These are phyloP conservation scores for Ilyonectria mors-panacis DNA, from an alignment of 2,329 filamentous ascomycete genomes.

Conservation along the genomic window DNA sequence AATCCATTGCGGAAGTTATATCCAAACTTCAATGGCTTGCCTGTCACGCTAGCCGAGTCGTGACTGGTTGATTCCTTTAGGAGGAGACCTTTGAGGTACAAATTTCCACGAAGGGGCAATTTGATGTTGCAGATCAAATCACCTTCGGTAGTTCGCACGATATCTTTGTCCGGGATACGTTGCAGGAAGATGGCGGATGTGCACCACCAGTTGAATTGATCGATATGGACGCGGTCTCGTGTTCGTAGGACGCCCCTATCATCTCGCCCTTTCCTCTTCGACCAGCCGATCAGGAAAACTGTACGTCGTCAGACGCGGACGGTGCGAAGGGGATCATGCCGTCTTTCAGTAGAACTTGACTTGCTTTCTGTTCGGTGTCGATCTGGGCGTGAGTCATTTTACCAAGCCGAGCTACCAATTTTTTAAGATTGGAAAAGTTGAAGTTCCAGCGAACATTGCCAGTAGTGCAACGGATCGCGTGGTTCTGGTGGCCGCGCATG, in stretches of 20 bases:
- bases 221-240: constrained; percentile 7
- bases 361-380: background rate
- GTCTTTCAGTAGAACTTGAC: too few species aligned
- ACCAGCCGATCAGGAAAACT: constrained; percentile 30
- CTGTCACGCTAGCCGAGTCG: constrained; percentile 23
- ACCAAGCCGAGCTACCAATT: constrained; percentile 36
- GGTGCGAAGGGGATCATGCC: constrained; percentile 13
- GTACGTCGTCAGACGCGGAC: constrained; percentile 8
- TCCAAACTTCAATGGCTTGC: constrained; percentile 27
- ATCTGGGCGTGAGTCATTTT: constrained; percentile 17
- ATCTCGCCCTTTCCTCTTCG: background rate
- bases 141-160: constrained; percentile 10
- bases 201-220: constrained; percentile 31
- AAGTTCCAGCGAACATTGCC: constrained; percentile 51
- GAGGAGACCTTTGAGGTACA: constrained; percentile 32
- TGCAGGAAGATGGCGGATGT: constrained; percentile 27
- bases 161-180: background rate
- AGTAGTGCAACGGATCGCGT: constrained; percentile 44
- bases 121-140: constrained; percentile 16
- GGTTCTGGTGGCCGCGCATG: constrained; percentile 46
- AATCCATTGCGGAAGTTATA: constrained; percentile 27
- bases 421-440: constrained; percentile 45
- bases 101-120: background rate
- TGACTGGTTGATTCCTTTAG: background rate
- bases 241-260: background rate